A percentile compares a stretch with the other conserved stretches of the same genome.
phyloP scores from a whole-genome alignment of 345 rosid species.

The Angophora floribunda region DNA sequence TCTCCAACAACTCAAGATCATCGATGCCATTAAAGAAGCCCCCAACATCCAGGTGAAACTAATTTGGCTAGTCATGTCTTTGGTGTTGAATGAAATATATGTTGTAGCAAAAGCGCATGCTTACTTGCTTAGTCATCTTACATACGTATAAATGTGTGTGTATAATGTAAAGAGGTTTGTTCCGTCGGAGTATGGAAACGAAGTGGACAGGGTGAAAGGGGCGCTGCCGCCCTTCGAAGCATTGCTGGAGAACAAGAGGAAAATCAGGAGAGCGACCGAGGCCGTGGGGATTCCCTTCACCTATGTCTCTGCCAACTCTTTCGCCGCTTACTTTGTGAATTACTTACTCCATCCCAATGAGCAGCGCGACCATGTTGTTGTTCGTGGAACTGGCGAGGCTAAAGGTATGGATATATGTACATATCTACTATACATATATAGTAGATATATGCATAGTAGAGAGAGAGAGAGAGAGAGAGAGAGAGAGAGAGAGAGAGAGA shows the following conservation, averaged over 20 bases:
- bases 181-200: conserved; percentile 33
- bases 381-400: conserved; percentile 21
- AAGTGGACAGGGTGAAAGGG: conserved; percentile 18
- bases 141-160: background rate
- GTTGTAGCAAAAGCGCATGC: background rate
- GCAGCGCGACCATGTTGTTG: background rate
- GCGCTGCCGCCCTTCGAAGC: conserved; percentile 12
- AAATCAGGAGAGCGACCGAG: conserved; percentile 22
- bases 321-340: conserved; percentile 17
- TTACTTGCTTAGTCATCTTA: background rate
- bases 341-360: conserved; percentile 8
- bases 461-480: background rate
- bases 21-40: conserved; percentile 21
- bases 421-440: background rate
- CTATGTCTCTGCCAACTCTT: conserved; percentile 17
- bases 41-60: conserved; percentile 16
- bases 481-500: background rate
- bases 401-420: conserved; percentile 1
- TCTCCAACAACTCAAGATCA: conserved; percentile 21
- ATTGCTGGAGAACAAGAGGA: conserved; percentile 12
- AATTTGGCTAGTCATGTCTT: background rate
- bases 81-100: background rate
- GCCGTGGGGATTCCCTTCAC: conserved; percentile 17
- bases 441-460: background rate
- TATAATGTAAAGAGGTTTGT: conserved; percentile 18